Evolutionary conservation across 768 basidiomycete genomes (phyloP).

Genomic region (Pleurotus tuber-regium): DNA sequence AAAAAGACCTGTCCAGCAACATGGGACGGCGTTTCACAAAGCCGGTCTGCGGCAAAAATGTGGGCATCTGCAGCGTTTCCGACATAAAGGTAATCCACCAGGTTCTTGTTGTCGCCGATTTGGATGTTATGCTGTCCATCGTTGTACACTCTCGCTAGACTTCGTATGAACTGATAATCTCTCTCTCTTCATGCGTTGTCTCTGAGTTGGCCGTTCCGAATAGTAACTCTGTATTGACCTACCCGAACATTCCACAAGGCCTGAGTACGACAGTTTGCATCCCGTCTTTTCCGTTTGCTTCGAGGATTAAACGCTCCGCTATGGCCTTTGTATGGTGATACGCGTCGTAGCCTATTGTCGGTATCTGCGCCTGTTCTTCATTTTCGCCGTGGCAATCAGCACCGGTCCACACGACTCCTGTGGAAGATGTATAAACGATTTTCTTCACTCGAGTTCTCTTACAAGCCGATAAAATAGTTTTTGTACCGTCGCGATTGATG

Average conservation of each 20-base stretch:
- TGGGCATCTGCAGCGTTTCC: slow-evolving; percentile 59
- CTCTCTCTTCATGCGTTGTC: slow-evolving; percentile 48
- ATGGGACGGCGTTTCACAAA: slow-evolving; percentile 11
- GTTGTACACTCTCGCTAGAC: slow-evolving; percentile 52
- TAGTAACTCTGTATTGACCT: slow-evolving; percentile 15
- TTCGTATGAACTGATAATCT: slow-evolving; percentile 62
- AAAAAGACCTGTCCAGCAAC: slow-evolving; percentile 57
- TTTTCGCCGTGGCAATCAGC: slow-evolving; percentile 43
- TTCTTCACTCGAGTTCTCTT: slow-evolving; percentile 35
- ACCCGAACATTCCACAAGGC: slow-evolving; percentile 58
- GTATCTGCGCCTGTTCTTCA: slow-evolving; percentile 45
- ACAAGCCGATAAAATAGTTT: slow-evolving; percentile 41
- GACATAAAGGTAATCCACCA: slow-evolving; percentile 57
- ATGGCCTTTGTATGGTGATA: slow-evolving; percentile 54
- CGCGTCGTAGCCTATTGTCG: slow-evolving; percentile 37
- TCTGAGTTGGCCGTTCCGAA: not conserved
- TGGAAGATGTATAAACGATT: slow-evolving; percentile 53
- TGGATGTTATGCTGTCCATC: slow-evolving; percentile 27
- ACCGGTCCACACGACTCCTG: slow-evolving; percentile 49
- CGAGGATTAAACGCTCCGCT: slow-evolving; percentile 48
- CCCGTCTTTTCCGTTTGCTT: slow-evolving; percentile 42
- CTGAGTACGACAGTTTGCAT: slow-evolving; percentile 47
- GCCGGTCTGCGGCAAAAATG: slow-evolving; percentile 38
- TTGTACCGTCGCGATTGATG: slow-evolving; percentile 53
- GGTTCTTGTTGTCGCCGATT: slow-evolving; percentile 48